These are phyloP conservation scores for Picea sitchensis DNA, from an alignment of 75 land plant genomes.

Conservation along the genomic window DNA sequence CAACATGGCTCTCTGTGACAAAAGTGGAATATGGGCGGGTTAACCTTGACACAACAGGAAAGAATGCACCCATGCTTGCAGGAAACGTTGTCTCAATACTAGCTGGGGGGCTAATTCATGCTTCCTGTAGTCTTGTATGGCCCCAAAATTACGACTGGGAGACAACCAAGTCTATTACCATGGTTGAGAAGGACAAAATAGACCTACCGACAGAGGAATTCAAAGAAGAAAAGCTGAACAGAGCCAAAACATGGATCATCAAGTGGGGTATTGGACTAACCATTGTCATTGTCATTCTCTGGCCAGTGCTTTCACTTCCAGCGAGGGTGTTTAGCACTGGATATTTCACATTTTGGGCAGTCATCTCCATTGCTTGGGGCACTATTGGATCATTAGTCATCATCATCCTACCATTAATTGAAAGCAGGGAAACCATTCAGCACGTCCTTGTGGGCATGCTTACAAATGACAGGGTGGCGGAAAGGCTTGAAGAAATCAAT, in stretches of 20 bases:
- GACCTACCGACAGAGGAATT: constrained; percentile 79
- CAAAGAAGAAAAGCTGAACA: constrained; percentile 55
- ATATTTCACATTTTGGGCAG: constrained; percentile 98
- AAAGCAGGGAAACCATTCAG: constrained; percentile 78
- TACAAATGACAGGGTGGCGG: constrained; percentile 64
- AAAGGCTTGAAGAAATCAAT: constrained; percentile 62
- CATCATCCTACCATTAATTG: constrained; percentile 74
- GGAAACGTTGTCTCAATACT: constrained; percentile 95
- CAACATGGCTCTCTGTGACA: constrained; percentile 79
- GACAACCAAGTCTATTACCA: constrained; percentile 62
- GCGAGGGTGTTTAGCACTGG: constrained; percentile 71
- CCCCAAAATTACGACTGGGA: constrained; percentile 98
- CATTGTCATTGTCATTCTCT: constrained; percentile 64
- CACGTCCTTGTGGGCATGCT: constrained; percentile 65
- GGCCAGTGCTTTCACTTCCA: constrained; percentile 88
- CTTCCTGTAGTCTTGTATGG: constrained; percentile 57
- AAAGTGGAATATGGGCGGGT: constrained; percentile 68
- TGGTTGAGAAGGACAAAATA: constrained; percentile 65
- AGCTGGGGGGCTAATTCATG: constrained; percentile 80
- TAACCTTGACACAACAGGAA: constrained; percentile 81
- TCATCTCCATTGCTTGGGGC: constrained; percentile 93
- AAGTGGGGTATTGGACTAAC: constrained; percentile 94
- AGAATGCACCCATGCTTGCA: constrained; percentile 97
- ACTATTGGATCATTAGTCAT: constrained; percentile 85
- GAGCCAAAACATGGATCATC: constrained; percentile 82